Conservation (phyloP, 345 rosid species). For the Euclidium syriacum region DNA sequence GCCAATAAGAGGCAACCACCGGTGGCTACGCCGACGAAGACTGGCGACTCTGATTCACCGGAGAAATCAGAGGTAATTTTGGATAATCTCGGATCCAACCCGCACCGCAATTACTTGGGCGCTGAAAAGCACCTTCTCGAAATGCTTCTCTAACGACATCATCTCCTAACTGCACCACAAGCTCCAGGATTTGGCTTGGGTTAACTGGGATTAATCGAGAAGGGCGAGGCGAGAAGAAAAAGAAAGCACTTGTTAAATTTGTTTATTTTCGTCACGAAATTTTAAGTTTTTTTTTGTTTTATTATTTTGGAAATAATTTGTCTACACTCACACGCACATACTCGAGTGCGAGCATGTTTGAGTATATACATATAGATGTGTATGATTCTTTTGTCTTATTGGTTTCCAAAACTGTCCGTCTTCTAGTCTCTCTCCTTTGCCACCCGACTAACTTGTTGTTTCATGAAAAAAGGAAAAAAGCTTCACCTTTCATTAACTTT, state of each 20-base stretch:
- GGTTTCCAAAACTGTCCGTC: slow-evolving; percentile 1
- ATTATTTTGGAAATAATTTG: too few relatives aligned
- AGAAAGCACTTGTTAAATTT: too few relatives aligned
- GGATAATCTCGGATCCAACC: slow-evolving; percentile 61
- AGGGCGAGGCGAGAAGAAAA: too few relatives aligned
- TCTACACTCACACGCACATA: neutral
- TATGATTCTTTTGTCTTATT: slow-evolving; percentile 5
- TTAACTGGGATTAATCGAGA: too few relatives aligned
- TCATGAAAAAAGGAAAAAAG: neutral
- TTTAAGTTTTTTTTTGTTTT: too few relatives aligned
- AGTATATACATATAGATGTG: neutral
- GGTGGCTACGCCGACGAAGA: slow-evolving; percentile 78
- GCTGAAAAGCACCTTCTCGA: slow-evolving; percentile 58
- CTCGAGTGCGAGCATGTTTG: neutral
- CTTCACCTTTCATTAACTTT: neutral
- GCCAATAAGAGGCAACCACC: slow-evolving; percentile 82
- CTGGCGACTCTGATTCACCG: slow-evolving; percentile 38
- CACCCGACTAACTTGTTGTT: neutral
- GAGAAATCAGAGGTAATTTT: slow-evolving; percentile 44
- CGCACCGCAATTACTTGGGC: slow-evolving; percentile 48
- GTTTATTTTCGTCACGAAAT: too few relatives aligned
- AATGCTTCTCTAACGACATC: slow-evolving; percentile 60
- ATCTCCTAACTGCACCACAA: neutral
- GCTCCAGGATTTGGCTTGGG: neutral
- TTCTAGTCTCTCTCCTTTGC: slow-evolving; percentile 15